phyloP scores from a whole-genome alignment of 2,329 filamentous ascomycete species.

The Mariannaea elegans region DNA sequence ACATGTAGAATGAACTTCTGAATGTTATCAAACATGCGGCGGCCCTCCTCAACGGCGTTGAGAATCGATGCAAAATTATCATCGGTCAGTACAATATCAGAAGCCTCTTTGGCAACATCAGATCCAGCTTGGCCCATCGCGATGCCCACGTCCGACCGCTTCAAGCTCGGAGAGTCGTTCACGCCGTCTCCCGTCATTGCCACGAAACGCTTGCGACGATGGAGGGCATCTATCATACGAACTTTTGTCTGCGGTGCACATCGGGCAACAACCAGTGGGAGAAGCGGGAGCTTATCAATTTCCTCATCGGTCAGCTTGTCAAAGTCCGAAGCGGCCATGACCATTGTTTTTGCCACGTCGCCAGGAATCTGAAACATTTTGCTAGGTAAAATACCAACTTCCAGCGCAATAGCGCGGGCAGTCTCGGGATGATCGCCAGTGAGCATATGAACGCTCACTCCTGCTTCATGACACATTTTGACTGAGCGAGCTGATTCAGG shows the following conservation, averaged over 20 bases:
- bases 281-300: constrained; percentile 68
- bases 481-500: constrained; percentile 71
- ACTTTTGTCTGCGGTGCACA: constrained; percentile 78
- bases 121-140: constrained; percentile 75
- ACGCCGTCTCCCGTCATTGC: constrained; percentile 80
- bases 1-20: constrained; percentile 77
- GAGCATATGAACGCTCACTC: constrained; percentile 74
- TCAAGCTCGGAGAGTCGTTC: constrained; percentile 74
- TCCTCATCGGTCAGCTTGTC: constrained; percentile 71
- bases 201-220: constrained; percentile 70
- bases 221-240: constrained; percentile 78
- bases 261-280: constrained; percentile 74
- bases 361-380: constrained; percentile 60
- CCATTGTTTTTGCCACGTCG: constrained; percentile 67
- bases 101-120: constrained; percentile 75
- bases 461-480: constrained; percentile 65
- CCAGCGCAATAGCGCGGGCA: constrained; percentile 68
- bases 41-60: constrained; percentile 75
- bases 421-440: constrained; percentile 75
- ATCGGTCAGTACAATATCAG: constrained; percentile 74
- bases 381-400: constrained; percentile 69
- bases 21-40: constrained; percentile 77
- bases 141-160: constrained; percentile 75
- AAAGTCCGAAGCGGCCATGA: constrained; percentile 74
- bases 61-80: constrained; percentile 79